phyloP scores from a whole-genome alignment of 441 rosid genomes.

The Melastoma candidum region DNA sequence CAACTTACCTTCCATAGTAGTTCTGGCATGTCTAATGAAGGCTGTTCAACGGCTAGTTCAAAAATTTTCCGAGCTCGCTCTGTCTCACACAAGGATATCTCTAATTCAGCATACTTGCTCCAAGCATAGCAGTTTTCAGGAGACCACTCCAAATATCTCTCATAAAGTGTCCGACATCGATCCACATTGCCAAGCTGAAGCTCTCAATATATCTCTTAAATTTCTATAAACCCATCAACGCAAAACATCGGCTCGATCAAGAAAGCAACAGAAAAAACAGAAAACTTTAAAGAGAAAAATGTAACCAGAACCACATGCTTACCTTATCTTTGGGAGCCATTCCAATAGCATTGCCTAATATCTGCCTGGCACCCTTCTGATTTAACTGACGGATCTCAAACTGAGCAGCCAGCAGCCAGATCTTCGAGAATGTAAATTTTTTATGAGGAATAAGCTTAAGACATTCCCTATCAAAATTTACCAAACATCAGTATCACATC shows the following conservation, averaged over 20 bases:
- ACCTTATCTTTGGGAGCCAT: slow-evolving; percentile 93
- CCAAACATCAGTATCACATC: slow-evolving; percentile 11
- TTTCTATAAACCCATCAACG: slow-evolving; percentile 31
- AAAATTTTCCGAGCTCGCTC: slow-evolving; percentile 80
- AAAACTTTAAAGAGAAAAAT: not conserved
- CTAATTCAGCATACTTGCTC: slow-evolving; percentile 90
- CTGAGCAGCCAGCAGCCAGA: slow-evolving; percentile 85
- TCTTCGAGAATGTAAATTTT: slow-evolving; percentile 79
- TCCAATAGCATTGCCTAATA: slow-evolving; percentile 85
- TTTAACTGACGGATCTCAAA: slow-evolving; percentile 80
- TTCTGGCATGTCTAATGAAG: slow-evolving; percentile 96
- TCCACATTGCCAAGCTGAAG: slow-evolving; percentile 80
- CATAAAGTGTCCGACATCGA: slow-evolving; percentile 71
- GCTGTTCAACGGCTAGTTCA: slow-evolving; percentile 79
- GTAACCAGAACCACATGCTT: slow-evolving; percentile 6
- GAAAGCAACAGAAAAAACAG: not conserved
- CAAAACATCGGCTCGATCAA: not conserved
- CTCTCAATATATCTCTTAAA: slow-evolving; percentile 87
- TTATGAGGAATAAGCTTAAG: slow-evolving; percentile 67
- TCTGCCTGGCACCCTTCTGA: slow-evolving; percentile 62
- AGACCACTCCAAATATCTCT: slow-evolving; percentile 88
- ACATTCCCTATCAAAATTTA: slow-evolving; percentile 48
- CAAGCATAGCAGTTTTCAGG: slow-evolving; percentile 96
- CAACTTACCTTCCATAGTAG: slow-evolving; percentile 74
- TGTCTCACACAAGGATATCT: slow-evolving; percentile 65